Conservation (phyloP, 2,329 filamentous ascomycete species). For the Colletotrichum falcatum region DNA sequence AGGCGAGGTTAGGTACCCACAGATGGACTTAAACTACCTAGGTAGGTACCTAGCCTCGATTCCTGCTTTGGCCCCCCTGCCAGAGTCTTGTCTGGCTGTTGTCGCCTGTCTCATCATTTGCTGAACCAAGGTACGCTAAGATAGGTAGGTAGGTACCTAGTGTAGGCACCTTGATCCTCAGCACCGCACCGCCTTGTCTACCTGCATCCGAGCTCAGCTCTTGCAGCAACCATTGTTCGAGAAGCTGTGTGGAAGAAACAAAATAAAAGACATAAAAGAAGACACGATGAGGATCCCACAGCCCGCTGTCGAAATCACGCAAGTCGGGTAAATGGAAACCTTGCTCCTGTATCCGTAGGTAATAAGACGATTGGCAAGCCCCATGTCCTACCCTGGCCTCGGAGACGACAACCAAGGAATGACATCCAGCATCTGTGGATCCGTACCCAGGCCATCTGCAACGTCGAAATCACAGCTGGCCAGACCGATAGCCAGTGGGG, state of each 20-base stretch:
- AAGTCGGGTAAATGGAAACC: neutral
- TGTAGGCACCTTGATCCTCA: neutral
- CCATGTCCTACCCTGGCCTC: neutral
- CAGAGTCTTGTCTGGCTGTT: neutral
- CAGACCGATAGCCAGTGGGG: conserved; percentile 20
- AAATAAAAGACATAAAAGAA: no score
- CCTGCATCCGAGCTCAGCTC: neutral
- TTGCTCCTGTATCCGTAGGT: neutral
- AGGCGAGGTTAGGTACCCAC: neutral
- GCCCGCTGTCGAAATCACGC: neutral
- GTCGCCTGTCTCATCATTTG: conserved; percentile 16
- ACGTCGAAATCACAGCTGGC: conserved; percentile 37
- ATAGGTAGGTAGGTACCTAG: no score
- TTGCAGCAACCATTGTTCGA: no score
- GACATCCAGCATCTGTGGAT: conserved; percentile 24
- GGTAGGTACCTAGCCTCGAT: no score
- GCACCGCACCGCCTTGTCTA: neutral
- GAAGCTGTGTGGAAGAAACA: neutral
- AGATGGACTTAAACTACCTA: neutral
- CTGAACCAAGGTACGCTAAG: neutral
- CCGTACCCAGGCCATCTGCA: conserved; percentile 30
- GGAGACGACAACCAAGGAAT: conserved; percentile 17
- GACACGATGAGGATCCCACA: neutral
- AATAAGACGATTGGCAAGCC: neutral
- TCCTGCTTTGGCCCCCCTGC: neutral